Conservation (phyloP, 805 yeast species). For the Candida ortonii region DNA sequence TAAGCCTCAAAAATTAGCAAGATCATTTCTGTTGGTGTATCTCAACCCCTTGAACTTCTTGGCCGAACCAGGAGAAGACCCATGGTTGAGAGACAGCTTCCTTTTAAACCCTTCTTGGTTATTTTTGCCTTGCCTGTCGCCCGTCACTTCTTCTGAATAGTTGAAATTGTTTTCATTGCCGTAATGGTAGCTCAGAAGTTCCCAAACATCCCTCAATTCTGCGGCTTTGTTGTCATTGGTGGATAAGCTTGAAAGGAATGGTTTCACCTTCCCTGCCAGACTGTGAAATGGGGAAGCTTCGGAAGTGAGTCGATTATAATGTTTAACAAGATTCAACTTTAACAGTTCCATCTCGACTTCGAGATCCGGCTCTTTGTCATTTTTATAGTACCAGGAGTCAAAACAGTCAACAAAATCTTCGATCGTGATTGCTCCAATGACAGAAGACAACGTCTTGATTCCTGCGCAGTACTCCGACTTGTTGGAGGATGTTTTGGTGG, state of each 20-base stretch:
- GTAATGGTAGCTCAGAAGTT: constrained; percentile 11
- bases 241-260: constrained; percentile 8
- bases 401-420: constrained; percentile 20
- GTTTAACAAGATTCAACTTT: constrained; percentile 16
- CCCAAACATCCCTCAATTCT: constrained; percentile 22
- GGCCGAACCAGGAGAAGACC: constrained; percentile 1
- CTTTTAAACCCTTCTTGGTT: constrained; percentile 11
- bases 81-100: constrained; percentile 11
- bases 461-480: constrained; percentile 15
- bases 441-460: constrained; percentile 10
- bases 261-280: constrained; percentile 11
- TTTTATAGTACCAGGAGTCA: constrained; percentile 12
- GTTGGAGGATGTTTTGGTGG: constrained; percentile 9
- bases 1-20: constrained; percentile 10
- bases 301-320: constrained; percentile 6
- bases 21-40: constrained; percentile 18
- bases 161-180: constrained; percentile 17
- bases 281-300: constrained; percentile 7
- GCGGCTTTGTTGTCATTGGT: constrained; percentile 6
- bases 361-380: constrained; percentile 3
- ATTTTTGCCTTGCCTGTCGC: constrained; percentile 1
- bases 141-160: not conserved
- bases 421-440: constrained; percentile 15
- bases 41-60: constrained; percentile 21
- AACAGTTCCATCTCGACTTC: constrained; percentile 17